phyloP scores from a whole-genome alignment of 75 land plant species.

The Cunninghamia lanceolata region DNA sequence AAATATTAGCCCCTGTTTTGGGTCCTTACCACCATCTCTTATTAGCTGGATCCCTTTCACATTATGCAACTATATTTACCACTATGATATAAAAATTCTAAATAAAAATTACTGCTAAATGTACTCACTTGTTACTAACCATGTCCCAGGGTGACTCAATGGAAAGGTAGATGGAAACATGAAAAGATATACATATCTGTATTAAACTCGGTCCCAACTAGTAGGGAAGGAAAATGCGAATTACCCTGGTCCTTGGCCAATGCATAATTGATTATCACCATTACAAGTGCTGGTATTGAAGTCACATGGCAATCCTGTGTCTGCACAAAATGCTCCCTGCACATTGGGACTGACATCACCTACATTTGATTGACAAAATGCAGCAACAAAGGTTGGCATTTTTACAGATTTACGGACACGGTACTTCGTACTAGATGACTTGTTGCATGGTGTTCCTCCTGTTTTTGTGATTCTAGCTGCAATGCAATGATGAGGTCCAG shows the following conservation, averaged over 20 bases:
- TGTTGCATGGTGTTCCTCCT: slow-evolving; percentile 34
- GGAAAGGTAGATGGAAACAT: no score
- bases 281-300: slow-evolving; percentile 73
- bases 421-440: slow-evolving; percentile 29
- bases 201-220: background rate
- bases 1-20: background rate
- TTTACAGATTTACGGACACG: slow-evolving; percentile 31
- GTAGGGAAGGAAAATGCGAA: background rate
- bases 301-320: slow-evolving; percentile 62
- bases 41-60: background rate
- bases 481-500: background rate
- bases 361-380: slow-evolving; percentile 75
- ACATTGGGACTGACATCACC: slow-evolving; percentile 79
- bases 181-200: no score
- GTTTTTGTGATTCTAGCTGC: slow-evolving; percentile 23
- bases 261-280: slow-evolving; percentile 61
- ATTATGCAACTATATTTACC: background rate
- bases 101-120: background rate
- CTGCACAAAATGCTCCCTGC: slow-evolving; percentile 69
- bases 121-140: background rate
- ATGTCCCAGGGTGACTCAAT: no score
- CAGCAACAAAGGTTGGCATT: slow-evolving; percentile 42
- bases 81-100: background rate
- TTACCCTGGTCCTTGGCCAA: slow-evolving; percentile 80
- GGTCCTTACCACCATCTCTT: background rate